phyloP scores from a whole-genome alignment of 139 green algal species.

The Penium margaritaceum region DNA sequence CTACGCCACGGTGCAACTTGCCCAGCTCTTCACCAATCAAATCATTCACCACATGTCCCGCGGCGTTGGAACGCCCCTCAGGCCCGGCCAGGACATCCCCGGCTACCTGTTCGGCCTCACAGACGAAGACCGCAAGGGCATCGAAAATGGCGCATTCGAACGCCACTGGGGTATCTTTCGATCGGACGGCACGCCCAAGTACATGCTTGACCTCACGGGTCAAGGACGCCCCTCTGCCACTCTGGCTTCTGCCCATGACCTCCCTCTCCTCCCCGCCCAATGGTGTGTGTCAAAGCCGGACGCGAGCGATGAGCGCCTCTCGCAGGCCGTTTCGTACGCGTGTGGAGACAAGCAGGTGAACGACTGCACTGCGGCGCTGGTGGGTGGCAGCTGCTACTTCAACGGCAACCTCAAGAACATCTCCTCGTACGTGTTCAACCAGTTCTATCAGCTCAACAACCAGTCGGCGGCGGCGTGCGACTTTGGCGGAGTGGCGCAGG shows the following conservation, averaged over 20 bases:
- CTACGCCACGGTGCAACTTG: conserved; percentile 13
- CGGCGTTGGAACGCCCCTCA: neutral
- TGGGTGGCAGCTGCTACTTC: neutral
- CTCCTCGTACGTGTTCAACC: conserved; percentile 20
- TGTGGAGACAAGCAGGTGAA: neutral
- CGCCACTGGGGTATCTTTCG: conserved; percentile 26
- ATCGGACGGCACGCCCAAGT: conserved; percentile 25
- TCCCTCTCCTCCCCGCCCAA: neutral
- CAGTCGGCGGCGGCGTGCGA: conserved; percentile 6
- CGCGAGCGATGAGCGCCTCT: neutral
- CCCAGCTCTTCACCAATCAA: conserved; percentile 14
- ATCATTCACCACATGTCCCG: conserved; percentile 5
- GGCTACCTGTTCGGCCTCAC: conserved; percentile 28
- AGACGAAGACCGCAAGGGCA: conserved; percentile 20
- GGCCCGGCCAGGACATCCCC: neutral
- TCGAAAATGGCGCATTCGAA: conserved; percentile 11
- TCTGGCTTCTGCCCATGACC: neutral
- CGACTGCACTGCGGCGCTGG: conserved; percentile 9
- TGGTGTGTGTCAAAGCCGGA: conserved; percentile 1
- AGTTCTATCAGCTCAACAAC: conserved; percentile 2
- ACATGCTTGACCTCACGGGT: conserved; percentile 18
- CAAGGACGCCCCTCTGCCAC: neutral
- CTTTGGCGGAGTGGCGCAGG: neutral
- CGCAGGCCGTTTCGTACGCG: neutral
- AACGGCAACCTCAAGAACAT: neutral